phyloP scores from a whole-genome alignment of 176 grass and related monocot genomes.

The Guadua angustifolia region DNA sequence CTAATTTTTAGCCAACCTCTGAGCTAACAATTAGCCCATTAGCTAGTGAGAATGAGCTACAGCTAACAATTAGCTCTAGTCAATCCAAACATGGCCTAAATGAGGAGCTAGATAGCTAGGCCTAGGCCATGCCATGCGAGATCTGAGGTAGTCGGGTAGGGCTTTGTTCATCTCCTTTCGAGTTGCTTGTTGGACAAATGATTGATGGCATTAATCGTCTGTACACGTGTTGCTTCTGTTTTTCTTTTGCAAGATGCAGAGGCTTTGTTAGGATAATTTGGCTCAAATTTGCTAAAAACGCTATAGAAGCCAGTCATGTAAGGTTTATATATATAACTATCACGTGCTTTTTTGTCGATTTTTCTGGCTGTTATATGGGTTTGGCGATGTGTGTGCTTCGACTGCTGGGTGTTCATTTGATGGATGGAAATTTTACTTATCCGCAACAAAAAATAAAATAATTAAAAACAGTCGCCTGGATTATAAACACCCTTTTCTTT shows the following conservation, averaged over 20 bases:
- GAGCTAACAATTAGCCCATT: no score
- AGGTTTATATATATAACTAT: background rate
- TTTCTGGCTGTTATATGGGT: background rate
- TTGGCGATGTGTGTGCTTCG: background rate
- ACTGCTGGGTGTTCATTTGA: background rate
- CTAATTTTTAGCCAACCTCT: no score
- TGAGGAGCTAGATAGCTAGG: background rate
- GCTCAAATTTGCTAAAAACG: background rate
- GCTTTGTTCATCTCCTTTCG: background rate
- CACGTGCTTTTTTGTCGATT: background rate
- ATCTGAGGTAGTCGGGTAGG: slow-evolving; percentile 1
- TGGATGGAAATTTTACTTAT: background rate
- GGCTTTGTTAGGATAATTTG: background rate
- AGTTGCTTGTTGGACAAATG: slow-evolving; percentile 20
- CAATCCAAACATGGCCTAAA: no score
- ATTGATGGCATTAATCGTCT: background rate
- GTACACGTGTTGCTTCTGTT: background rate
- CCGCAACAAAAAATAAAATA: background rate
- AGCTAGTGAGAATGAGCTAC: no score
- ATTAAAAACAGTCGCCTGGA: background rate
- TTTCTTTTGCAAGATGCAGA: background rate
- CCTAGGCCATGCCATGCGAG: background rate
- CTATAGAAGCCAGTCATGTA: background rate
- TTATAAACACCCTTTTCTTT: background rate
- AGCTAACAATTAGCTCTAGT: no score